Conservation (phyloP, 345 rosid genomes). For the Eucalyptus regnans region DNA sequence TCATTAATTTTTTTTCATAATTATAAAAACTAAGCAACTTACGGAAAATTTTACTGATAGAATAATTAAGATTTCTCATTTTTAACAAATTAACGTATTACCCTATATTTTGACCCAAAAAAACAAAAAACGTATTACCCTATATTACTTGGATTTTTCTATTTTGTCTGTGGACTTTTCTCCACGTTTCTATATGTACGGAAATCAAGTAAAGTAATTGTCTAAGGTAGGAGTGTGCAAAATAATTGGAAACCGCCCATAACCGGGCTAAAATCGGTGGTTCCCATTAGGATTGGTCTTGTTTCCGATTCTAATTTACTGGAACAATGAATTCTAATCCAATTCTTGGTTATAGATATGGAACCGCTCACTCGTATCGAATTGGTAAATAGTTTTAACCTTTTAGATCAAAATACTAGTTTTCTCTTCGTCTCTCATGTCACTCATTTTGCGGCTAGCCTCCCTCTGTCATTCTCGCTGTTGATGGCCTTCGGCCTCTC, state of each 20-base stretch:
- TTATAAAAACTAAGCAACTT: background rate
- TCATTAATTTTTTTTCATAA: background rate
- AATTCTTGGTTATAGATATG: no score
- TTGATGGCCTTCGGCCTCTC: background rate
- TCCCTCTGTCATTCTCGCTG: background rate
- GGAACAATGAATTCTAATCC: no score
- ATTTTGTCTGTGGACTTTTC: background rate
- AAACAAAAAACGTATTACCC: background rate
- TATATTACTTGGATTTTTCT: background rate
- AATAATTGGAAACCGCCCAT: background rate
- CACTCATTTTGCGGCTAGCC: no score
- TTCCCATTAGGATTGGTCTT: background rate
- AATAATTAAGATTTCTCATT: background rate
- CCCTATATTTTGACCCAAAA: no score
- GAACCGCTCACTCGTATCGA: accelerated
- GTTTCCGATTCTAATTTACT: no score
- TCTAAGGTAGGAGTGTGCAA: background rate
- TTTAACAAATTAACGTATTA: background rate
- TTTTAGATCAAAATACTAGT: background rate
- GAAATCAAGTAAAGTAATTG: background rate
- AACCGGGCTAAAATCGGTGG: no score
- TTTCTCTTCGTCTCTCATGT: background rate
- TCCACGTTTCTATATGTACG: background rate
- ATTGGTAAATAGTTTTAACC: no score
- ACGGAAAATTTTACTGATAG: background rate